phyloP scores from a whole-genome alignment of 2,329 filamentous ascomycete genomes.

The Harringtonia lauricola region DNA sequence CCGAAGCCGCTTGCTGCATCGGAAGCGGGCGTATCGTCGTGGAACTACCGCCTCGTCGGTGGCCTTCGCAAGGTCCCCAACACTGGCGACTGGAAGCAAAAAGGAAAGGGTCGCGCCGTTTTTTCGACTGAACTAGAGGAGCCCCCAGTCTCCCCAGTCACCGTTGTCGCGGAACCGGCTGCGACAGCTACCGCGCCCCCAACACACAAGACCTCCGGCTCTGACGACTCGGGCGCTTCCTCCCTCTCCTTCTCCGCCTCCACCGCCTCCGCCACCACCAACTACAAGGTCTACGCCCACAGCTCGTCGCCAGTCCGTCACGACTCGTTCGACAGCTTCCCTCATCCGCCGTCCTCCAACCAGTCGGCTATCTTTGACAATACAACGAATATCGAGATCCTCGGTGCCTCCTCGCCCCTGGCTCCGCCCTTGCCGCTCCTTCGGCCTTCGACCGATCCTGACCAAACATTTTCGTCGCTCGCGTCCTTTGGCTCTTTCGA shows the following conservation, averaged over 20 bases:
- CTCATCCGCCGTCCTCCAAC: constrained; percentile 26
- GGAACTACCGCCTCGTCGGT: constrained; percentile 43
- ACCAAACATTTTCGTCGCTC: constrained; percentile 9
- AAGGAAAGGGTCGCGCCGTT: constrained; percentile 15
- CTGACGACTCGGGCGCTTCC: constrained; percentile 1
- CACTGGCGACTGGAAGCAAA: constrained; percentile 31
- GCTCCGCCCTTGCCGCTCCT: constrained; percentile 22
- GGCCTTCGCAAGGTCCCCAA: constrained; percentile 41
- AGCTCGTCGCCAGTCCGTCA: constrained; percentile 26
- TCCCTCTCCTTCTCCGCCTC: constrained; percentile 28
- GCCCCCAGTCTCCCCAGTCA: not conserved
- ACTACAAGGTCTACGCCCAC: constrained; percentile 42
- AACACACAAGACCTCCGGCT: constrained; percentile 22
- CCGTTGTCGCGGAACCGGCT: not conserved
- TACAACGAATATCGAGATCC: constrained; percentile 35
- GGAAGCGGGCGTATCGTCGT: constrained; percentile 31
- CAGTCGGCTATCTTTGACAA: constrained; percentile 16
- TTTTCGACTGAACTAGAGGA: not conserved
- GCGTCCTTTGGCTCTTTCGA: constrained; percentile 5
- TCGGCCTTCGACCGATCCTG: constrained; percentile 7
- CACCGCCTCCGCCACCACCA: constrained; percentile 37
- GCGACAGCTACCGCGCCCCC: not conserved
- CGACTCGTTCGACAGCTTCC: constrained; percentile 28
- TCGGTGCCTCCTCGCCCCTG: constrained; percentile 38
- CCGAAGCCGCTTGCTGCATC: no score